Conservation (phyloP, 1,284 basidiomycete species). For the Cryptococcus maquisensis region DNA sequence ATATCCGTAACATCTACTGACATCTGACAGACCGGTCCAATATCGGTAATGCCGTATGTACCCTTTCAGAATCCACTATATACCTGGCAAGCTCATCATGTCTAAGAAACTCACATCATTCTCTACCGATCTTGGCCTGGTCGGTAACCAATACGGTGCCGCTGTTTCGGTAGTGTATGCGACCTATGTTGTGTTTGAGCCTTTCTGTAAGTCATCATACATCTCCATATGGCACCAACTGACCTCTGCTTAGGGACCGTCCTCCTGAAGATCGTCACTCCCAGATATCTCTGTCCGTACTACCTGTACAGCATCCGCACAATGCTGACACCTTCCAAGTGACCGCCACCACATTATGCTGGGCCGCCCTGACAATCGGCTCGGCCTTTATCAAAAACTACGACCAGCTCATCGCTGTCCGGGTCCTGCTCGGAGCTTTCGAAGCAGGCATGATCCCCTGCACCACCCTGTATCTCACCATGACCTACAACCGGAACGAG, state of each 20-base stretch:
- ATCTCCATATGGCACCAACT: neutral
- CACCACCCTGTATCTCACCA: slow-evolving; percentile 17
- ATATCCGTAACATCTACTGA: neutral
- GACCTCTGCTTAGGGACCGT: slow-evolving; percentile 12
- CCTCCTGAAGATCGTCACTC: slow-evolving; percentile 28
- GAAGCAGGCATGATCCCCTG: slow-evolving; percentile 32
- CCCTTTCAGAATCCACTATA: no score
- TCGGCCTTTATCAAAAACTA: slow-evolving; percentile 22
- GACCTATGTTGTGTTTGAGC: slow-evolving; percentile 32
- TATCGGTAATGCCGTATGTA: slow-evolving; percentile 7
- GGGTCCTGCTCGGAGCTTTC: slow-evolving; percentile 30
- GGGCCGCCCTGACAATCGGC: slow-evolving; percentile 18
- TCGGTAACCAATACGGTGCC: slow-evolving; percentile 21
- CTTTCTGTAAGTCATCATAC: slow-evolving; percentile 12
- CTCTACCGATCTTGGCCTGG: slow-evolving; percentile 6
- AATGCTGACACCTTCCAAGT: slow-evolving; percentile 6
- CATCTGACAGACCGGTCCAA: slow-evolving; percentile 6
- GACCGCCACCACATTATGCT: slow-evolving; percentile 18
- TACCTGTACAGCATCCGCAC: neutral
- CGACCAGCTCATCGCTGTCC: slow-evolving; percentile 17
- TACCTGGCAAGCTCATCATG: neutral
- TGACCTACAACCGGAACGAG: slow-evolving; percentile 10
- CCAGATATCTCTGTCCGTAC: slow-evolving; percentile 21
- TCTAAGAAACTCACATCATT: slow-evolving; percentile 3
- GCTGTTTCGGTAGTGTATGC: slow-evolving; percentile 27